Evolutionary conservation across 495 filamentous ascomycete genomes (phyloP).

Genomic region (Xylaria palmicola): DNA sequence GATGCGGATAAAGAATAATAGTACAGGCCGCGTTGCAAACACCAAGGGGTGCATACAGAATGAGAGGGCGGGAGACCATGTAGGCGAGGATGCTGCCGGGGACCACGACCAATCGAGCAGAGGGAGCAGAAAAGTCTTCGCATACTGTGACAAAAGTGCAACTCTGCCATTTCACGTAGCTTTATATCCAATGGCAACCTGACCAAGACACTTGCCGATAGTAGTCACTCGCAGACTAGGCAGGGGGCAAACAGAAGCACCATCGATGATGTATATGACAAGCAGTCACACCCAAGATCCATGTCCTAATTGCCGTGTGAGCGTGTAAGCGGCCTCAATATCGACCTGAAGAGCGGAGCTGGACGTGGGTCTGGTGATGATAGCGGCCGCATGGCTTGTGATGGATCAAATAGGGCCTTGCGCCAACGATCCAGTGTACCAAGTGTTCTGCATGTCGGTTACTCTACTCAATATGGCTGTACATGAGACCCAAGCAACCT

Average conservation of each 20-base stretch:
- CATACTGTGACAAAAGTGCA: conserved; percentile 1
- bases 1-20: not conserved
- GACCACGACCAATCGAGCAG: not conserved
- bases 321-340: conserved; percentile 1
- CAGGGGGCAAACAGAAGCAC: not conserved
- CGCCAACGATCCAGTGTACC: no score
- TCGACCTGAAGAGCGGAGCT: not conserved
- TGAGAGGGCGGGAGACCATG: not conserved
- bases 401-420: not conserved
- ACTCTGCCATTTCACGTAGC: not conserved
- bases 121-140: not conserved
- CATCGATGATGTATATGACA: not conserved
- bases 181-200: conserved; percentile 6
- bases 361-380: conserved; percentile 1
- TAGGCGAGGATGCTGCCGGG: not conserved
- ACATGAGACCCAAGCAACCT: no score
- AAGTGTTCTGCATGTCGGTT: no score
- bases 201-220: conserved; percentile 2
- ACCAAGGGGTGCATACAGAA: not conserved
- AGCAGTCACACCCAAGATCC: not conserved
- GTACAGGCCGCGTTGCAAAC: not conserved
- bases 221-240: not conserved
- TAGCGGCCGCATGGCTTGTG: not conserved
- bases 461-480: no score
- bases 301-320: not conserved